A percentile compares a stretch with the other conserved stretches of the same genome.
Evolutionary conservation across 148 eudicot species (phyloP).

Genomic region (Arbutus unedo): DNA sequence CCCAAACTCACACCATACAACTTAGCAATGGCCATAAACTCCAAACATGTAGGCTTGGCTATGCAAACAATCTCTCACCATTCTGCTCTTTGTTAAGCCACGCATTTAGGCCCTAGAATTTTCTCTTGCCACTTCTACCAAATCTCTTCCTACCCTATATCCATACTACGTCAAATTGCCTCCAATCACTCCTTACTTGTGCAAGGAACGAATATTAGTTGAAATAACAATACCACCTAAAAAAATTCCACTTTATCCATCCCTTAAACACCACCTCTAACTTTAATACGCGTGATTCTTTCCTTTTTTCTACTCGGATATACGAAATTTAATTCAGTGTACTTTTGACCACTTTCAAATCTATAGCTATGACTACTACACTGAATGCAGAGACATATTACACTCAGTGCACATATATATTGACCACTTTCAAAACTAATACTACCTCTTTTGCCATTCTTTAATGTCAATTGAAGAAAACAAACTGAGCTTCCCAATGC

Average conservation of each 20-base stretch:
- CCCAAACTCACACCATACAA: not conserved
- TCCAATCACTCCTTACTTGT: not conserved
- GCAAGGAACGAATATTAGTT: not conserved
- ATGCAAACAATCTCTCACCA: not conserved
- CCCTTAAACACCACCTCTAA: not conserved
- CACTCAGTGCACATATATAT: not conserved
- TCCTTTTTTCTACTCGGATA: not conserved
- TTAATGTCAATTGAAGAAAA: slow-evolving; percentile 14
- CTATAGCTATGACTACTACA: not conserved
- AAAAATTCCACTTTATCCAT: not conserved
- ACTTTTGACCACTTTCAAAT: not conserved
- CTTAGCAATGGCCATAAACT: not conserved
- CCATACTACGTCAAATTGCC: not conserved
- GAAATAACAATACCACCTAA: not conserved
- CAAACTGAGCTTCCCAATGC: slow-evolving; percentile 12
- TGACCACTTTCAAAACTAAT: not conserved
- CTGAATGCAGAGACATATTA: not conserved
- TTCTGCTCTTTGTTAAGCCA: not conserved
- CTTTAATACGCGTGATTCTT: not conserved
- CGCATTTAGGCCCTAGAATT: not conserved
- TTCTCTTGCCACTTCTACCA: not conserved
- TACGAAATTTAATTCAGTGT: not conserved
- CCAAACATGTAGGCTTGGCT: not conserved
- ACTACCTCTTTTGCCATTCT: slow-evolving; percentile 30
- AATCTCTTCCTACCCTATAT: not conserved